A percentile compares a stretch with the other conserved stretches of the same genome.
Evolutionary conservation across 768 basidiomycete genomes (phyloP).

Genomic region (Amanita subjunquillea): DNA sequence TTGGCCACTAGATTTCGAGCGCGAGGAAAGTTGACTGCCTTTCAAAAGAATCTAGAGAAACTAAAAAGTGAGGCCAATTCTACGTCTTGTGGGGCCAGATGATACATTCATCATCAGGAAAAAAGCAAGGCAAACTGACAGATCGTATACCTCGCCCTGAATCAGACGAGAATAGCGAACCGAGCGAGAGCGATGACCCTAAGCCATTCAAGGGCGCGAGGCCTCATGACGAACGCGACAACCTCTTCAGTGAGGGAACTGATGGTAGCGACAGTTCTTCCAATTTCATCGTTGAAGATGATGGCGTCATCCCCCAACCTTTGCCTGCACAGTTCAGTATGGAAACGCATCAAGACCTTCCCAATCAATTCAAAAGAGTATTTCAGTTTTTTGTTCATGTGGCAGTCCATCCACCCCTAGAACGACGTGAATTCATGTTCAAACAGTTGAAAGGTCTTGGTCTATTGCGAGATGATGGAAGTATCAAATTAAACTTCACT

Average conservation of each 20-base stretch:
- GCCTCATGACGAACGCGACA: slow-evolving; percentile 25
- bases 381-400: slow-evolving; percentile 85
- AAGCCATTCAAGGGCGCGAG: slow-evolving; percentile 37
- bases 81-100: background rate
- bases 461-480: background rate
- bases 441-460: slow-evolving; percentile 38
- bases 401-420: slow-evolving; percentile 44
- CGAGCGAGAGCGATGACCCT: slow-evolving; percentile 13
- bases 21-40: slow-evolving; percentile 48
- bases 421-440: slow-evolving; percentile 48
- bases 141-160: slow-evolving; percentile 24
- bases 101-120: slow-evolving; percentile 9
- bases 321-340: slow-evolving; percentile 79
- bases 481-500: background rate
- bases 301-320: slow-evolving; percentile 27
- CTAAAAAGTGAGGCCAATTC: slow-evolving; percentile 42
- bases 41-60: slow-evolving; percentile 55
- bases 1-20: slow-evolving; percentile 52
- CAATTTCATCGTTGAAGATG: slow-evolving; percentile 60
- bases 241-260: slow-evolving; percentile 27
- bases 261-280: slow-evolving; percentile 27
- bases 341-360: slow-evolving; percentile 64
- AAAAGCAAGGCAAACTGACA: slow-evolving; percentile 10
- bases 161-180: slow-evolving; percentile 18
- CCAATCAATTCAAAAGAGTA: slow-evolving; percentile 77